A percentile compares a stretch with the other conserved stretches of the same genome.
phyloP scores from a whole-genome alignment of 2,329 filamentous ascomycete species.

The Hymenoscyphus salicellus region DNA sequence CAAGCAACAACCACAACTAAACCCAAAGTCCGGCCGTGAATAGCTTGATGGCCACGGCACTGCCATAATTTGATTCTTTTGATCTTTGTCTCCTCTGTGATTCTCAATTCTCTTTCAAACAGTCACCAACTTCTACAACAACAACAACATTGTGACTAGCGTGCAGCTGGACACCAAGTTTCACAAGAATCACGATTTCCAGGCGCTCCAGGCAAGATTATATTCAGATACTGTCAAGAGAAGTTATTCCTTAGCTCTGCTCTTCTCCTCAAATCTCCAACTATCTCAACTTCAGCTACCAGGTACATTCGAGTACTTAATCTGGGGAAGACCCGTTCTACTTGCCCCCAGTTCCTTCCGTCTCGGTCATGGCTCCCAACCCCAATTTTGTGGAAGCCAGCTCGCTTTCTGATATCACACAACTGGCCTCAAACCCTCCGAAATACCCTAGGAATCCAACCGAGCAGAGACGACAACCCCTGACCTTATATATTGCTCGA shows the following conservation, averaged over 20 bases:
- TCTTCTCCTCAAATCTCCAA: no score
- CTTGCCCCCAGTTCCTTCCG: not conserved
- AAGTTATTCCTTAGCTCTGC: no score
- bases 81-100: not conserved
- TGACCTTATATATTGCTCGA: slow-evolving; percentile 86
- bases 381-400: slow-evolving; percentile 62
- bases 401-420: slow-evolving; percentile 76
- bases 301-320: no score
- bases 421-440: slow-evolving; percentile 81
- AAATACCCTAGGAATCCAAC: slow-evolving; percentile 77
- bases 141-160: no score
- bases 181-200: no score
- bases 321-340: not conserved
- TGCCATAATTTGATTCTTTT: not conserved
- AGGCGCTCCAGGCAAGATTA: no score
- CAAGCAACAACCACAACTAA: not conserved
- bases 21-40: not conserved
- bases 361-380: not conserved
- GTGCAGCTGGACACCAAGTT: no score
- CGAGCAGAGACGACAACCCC: slow-evolving; percentile 63
- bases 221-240: no score
- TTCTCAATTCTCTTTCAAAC: not conserved
- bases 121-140: not conserved
- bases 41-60: not conserved
- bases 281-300: no score